These are phyloP conservation scores for Scedosporium minutisporum DNA, from an alignment of 2,329 filamentous ascomycete genomes.

Conservation along the genomic window DNA sequence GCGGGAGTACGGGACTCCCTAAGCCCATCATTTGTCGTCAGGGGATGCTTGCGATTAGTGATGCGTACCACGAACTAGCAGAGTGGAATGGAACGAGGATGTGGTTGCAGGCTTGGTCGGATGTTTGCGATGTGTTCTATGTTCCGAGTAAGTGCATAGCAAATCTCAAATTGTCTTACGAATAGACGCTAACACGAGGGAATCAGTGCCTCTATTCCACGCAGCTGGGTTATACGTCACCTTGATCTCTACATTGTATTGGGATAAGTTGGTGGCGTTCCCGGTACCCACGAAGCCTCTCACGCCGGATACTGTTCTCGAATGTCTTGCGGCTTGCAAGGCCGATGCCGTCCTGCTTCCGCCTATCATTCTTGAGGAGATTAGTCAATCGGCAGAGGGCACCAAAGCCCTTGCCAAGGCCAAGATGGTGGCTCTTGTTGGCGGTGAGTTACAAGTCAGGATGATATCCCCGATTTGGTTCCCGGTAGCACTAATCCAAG, in stretches of 20 bases:
- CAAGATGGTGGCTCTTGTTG: constrained; percentile 24
- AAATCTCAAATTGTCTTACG: background rate
- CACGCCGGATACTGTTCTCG: constrained; percentile 21
- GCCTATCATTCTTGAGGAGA: constrained; percentile 32
- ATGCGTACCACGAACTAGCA: constrained; percentile 19
- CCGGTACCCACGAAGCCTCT: constrained; percentile 23
- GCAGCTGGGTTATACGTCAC: constrained; percentile 22
- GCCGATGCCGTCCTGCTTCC: constrained; percentile 21
- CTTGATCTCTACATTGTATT: constrained; percentile 20
- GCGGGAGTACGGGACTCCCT: constrained; percentile 35
- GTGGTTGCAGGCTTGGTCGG: constrained; percentile 6
- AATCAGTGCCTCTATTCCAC: constrained; percentile 28
- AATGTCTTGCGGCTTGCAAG: constrained; percentile 18
- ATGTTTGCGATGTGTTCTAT: constrained; percentile 1
- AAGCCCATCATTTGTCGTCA: constrained; percentile 32
- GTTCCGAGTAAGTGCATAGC: background rate
- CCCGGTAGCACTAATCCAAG: background rate
- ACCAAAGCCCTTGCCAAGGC: constrained; percentile 22
- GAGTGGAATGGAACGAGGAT: constrained; percentile 14
- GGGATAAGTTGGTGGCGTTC: constrained; percentile 16
- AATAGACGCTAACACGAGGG: constrained; percentile 1
- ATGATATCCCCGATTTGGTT: background rate
- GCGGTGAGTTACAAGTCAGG: constrained; percentile 19
- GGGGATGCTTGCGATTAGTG: constrained; percentile 25
- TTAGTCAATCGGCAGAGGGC: constrained; percentile 23